Conservation (phyloP, 352 stramenopile species). For the Pythium dissotocum region DNA sequence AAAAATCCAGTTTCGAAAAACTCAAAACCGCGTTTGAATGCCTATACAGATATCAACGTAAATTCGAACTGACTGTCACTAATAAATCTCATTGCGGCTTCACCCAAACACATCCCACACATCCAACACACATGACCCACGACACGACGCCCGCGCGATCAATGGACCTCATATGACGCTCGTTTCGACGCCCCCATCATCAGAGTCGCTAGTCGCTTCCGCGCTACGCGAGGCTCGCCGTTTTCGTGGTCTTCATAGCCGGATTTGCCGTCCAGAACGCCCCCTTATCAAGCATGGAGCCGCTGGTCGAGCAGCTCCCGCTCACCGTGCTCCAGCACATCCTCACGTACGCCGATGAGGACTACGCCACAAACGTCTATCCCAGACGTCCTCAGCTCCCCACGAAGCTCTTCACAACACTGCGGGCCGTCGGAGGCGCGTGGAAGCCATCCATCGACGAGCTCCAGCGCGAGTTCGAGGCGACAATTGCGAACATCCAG, state of each 20-base stretch:
- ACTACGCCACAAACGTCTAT: background rate
- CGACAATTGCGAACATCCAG: background rate
- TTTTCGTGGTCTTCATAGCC: background rate
- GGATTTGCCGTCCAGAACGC: background rate
- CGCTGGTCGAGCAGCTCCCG: background rate
- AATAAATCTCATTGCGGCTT: background rate
- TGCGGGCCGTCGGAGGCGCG: background rate
- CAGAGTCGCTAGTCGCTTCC: background rate
- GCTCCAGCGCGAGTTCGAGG: background rate
- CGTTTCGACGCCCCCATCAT: background rate
- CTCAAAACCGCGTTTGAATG: background rate
- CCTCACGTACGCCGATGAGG: slow-evolving; percentile 12
- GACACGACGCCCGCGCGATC: background rate
- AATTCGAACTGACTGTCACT: background rate
- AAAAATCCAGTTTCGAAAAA: background rate
- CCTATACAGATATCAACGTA: background rate
- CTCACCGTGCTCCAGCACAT: slow-evolving; percentile 5
- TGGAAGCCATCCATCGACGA: slow-evolving; percentile 3
- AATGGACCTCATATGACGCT: background rate
- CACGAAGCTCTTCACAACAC: background rate
- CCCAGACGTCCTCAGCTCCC: background rate
- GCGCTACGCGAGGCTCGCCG: background rate
- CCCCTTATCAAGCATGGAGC: background rate
- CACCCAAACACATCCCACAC: background rate
- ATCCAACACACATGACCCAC: too few species aligned